Evolutionary conservation across 495 filamentous ascomycete species (phyloP).

Genomic region (Achaetomiella virescens): DNA sequence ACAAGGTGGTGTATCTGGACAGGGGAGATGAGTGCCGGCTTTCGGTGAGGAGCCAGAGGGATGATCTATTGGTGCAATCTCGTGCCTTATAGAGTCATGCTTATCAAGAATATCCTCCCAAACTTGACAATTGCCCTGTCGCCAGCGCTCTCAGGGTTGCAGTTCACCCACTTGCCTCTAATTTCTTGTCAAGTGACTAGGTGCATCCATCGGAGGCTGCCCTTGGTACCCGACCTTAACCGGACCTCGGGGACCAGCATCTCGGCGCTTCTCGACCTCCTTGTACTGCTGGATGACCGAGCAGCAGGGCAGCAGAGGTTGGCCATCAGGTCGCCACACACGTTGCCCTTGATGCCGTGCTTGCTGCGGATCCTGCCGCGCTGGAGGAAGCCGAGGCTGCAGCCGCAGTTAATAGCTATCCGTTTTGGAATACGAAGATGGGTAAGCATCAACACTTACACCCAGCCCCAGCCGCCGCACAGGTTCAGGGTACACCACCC

Average conservation of each 20-base stretch:
- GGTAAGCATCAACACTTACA: slow-evolving; percentile 7
- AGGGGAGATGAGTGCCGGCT: slow-evolving; percentile 55
- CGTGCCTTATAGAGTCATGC: no score
- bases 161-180: no score
- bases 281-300: slow-evolving; percentile 34
- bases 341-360: slow-evolving; percentile 50
- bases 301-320: slow-evolving; percentile 53
- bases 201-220: slow-evolving; percentile 14
- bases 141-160: no score
- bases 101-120: no score
- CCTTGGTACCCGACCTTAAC: slow-evolving; percentile 27
- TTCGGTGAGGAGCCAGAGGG: slow-evolving; percentile 29
- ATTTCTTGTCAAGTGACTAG: neutral
- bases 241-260: slow-evolving; percentile 2
- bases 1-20: slow-evolving; percentile 57
- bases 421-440: neutral
- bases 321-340: slow-evolving; percentile 42
- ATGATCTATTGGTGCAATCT: no score
- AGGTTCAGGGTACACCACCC: slow-evolving; percentile 24
- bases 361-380: slow-evolving; percentile 47
- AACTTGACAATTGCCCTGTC: no score
- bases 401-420: neutral
- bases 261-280: slow-evolving; percentile 29
- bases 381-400: slow-evolving; percentile 41
- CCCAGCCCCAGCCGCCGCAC: slow-evolving; percentile 30